Base-by-base conservation (phyloP, 805 yeast species). In the Yarrowia divulgata region DNA sequence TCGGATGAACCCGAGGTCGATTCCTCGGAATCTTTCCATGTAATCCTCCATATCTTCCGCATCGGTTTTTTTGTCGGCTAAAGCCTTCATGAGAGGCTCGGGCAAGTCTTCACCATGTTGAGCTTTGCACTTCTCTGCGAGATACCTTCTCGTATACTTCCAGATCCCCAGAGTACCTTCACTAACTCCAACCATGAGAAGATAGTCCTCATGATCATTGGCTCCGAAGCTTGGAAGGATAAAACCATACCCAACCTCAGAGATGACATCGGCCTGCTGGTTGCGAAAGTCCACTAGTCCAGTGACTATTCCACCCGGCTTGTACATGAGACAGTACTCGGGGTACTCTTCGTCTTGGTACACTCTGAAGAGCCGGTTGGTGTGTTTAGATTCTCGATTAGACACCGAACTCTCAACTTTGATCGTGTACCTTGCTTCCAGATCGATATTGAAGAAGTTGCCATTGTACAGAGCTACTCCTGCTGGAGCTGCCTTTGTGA, bases 401-500 rank as follows among this genome's bases (percentile, higher is more conserved):
- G 8, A 8, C 12, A n/a, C 19, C 2, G 16, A 16, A n/a, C 13
- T n/a, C n/a, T n/a, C 48, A 7, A 18, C 49, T 19, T 7, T 10
- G 12, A 45, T 8, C 8, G 18, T 8, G 8, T 19, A 2, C 9
- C 32, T 19, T 18, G 3, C 16, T 12, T 19, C 16, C 14, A 45
- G 1, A 45, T 45, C 29, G 14, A 19, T 12, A n/a, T 19, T 19
- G 49, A 45, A 19, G 16, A 45, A 12, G 29, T 18, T 18, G 13
- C 49, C 49, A 16, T 45, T 45, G 32, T 45, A 45, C 3, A 45
- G 49, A 19, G 49, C 49, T 8, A 45, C 10, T 45, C 49, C 49
- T 8, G 49, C 49, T 19, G 49, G 49, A 10, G 49, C 49, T 10
- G 19, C 49, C 6, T 45, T 1, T 9, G 8, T 3, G 8, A 10